Base-by-base conservation (phyloP, 164 flowering plant genomes). In the Paratinospora sagittata region DNA sequence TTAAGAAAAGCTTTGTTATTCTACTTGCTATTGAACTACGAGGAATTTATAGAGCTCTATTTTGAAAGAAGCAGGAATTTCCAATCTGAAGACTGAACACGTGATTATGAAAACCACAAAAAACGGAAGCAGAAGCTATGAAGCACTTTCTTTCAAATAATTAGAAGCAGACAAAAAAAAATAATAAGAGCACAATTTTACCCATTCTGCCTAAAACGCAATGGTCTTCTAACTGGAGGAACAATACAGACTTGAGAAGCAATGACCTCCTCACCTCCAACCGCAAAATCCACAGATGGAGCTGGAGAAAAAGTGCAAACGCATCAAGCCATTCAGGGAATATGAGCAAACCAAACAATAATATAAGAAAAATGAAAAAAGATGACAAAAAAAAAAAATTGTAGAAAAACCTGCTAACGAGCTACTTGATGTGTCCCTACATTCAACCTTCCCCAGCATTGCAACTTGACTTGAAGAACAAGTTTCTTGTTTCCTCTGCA, bases 151-250 rank as follows among this genome's bases (percentile, higher is more conserved):
- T n/a, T n/a, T n/a, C n/a, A n/a, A n/a, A 36, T 36, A 36, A 36
- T 36, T 39, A 39, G 10, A 39, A 39, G 10, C 1, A 39, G 43
- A 39, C 43, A 8, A 39, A 8, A 39, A 39, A 39, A 39, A 11
- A 39, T 39, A 8, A 39, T 8, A 39, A 39, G 43, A 39, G n/a
- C 58, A 52, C 5, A 52, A 52, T 52, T 8, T 52, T 77, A 90
- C 98, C 97, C 84, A 71, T 87, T 82, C 74, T 75, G 83, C 72
- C 89, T 81, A 3, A 72, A 69, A 33, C 64, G 81, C 73, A 81
- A 72, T 75, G 82, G 79, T 62, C 72, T 87, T 76, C 84, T 80
- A 58, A 63, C 47, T 61, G 75, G 41, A 23, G 84, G 71, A 26
- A 77, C 45, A 73, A 82, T 24, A 66, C 70, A 64, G 6, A 81